phyloP scores from a whole-genome alignment of 345 rosid species.

The Pelargonium nanum region DNA sequence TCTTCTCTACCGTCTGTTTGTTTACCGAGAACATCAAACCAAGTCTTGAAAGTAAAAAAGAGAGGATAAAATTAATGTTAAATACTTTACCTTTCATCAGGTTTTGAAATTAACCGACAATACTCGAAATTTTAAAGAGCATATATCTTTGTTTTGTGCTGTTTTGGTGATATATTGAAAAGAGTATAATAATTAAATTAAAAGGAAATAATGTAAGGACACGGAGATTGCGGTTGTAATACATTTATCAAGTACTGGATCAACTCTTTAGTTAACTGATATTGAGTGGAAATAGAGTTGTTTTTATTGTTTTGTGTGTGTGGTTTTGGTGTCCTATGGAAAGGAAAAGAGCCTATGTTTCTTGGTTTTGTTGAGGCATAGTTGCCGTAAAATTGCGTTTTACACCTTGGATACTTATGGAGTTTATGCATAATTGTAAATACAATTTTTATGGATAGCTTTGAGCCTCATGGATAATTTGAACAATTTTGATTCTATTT shows the following conservation, averaged over 20 bases:
- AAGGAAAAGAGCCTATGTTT: not conserved
- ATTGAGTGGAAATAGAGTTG: not conserved
- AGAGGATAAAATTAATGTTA: no score
- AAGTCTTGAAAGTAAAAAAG: no score
- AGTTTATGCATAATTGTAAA: not conserved
- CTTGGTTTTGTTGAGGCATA: not conserved
- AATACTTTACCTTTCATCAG: not conserved
- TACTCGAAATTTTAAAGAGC: not conserved
- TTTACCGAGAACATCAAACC: not conserved
- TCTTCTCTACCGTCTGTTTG: slow-evolving; percentile 2
- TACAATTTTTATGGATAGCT: not conserved
- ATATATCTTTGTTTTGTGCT: not conserved
- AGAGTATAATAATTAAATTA: no score
- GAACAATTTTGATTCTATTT: not conserved
- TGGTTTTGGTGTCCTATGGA: not conserved
- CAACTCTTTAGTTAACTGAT: not conserved
- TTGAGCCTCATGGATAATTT: not conserved
- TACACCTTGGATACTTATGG: no score
- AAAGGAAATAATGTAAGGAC: no score
- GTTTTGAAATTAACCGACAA: not conserved
- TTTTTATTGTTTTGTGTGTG: not conserved
- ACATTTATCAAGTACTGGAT: not conserved
- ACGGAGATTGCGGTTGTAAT: no score
- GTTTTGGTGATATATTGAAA: no score
- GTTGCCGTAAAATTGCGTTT: not conserved